A percentile compares a stretch with the other conserved stretches of the same genome.
phyloP scores from a whole-genome alignment of 2,329 filamentous ascomycete species.

The Apiospora malaysiana region DNA sequence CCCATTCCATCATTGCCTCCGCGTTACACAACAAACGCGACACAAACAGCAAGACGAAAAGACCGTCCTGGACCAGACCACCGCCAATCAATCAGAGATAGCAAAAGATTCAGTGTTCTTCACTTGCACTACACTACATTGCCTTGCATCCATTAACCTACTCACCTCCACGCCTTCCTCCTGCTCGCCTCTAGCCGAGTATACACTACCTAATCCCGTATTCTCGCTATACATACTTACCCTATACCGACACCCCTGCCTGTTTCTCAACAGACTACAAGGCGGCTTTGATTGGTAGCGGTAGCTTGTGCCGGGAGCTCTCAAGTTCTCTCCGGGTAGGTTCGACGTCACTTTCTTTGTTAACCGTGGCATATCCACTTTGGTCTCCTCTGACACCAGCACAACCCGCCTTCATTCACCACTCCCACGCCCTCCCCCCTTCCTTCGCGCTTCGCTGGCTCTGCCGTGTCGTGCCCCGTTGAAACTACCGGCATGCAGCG shows the following conservation, averaged over 20 bases:
- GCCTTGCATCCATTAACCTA: neutral
- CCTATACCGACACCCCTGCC: slow-evolving; percentile 2
- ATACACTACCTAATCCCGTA: too few species aligned
- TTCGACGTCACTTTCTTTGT: slow-evolving; percentile 17
- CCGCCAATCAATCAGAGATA: neutral
- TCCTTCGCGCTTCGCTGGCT: neutral
- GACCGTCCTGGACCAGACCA: neutral
- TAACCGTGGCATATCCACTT: slow-evolving; percentile 9
- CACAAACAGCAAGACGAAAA: neutral
- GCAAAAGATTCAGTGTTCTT: neutral
- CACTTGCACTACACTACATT: neutral
- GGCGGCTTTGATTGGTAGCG: slow-evolving; percentile 3
- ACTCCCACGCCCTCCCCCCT: neutral
- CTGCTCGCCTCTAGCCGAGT: neutral
- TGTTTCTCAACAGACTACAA: neutral
- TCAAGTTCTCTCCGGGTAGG: neutral
- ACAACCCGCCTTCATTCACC: neutral
- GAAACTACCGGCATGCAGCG: slow-evolving; percentile 1
- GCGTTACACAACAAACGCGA: slow-evolving; percentile 13
- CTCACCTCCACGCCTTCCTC: neutral
- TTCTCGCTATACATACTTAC: slow-evolving; percentile 10
- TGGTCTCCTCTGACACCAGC: neutral
- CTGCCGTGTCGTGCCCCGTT: slow-evolving; percentile 11
- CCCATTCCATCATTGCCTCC: neutral
- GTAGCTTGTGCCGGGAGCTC: neutral